phyloP scores from a whole-genome alignment of 2,329 filamentous ascomycete genomes.

The Colletotrichum theobromicola region DNA sequence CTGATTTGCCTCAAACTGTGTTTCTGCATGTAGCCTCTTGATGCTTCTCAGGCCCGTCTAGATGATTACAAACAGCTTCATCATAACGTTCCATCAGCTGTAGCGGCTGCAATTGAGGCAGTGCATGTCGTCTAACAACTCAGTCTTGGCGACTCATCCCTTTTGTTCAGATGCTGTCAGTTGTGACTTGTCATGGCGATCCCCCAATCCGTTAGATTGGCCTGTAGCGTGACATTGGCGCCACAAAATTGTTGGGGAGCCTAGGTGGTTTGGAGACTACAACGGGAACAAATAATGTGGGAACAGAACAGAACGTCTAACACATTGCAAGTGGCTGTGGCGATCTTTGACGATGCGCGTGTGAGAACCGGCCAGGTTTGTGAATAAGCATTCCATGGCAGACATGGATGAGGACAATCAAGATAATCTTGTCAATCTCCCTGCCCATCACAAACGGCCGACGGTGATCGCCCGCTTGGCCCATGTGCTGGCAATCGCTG shows the following conservation, averaged over 20 bases:
- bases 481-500: background rate
- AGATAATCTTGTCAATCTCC: background rate
- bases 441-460: background rate
- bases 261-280: background rate
- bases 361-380: background rate
- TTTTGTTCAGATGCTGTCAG: background rate
- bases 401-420: background rate
- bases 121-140: background rate
- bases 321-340: background rate
- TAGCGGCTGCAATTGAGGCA: background rate
- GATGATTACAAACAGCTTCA: background rate
- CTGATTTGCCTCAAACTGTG: background rate
- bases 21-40: background rate
- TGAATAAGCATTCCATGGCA: background rate
- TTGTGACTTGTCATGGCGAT: background rate
- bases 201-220: background rate
- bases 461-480: background rate
- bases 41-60: background rate
- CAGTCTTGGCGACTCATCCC: background rate
- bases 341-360: constrained; percentile 5
- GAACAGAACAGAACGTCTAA: background rate
- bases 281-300: background rate
- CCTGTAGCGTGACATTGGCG: background rate
- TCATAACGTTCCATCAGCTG: background rate
- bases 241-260: background rate